phyloP scores from a whole-genome alignment of 2,329 filamentous ascomycete species.

The Cladobotryum protrusum region DNA sequence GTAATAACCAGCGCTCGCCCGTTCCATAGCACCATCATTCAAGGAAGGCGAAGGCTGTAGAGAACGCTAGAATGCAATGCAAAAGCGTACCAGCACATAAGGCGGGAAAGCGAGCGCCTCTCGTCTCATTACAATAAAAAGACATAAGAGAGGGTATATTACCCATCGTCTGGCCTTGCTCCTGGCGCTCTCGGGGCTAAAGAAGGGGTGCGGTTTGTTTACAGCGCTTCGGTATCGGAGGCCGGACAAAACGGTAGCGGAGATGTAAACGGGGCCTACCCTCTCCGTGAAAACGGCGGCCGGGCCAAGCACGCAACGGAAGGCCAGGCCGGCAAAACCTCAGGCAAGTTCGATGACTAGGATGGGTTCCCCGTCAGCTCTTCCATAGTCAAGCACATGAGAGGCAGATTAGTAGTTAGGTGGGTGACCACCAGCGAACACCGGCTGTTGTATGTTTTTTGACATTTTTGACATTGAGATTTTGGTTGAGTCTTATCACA shows the following conservation, averaged over 20 bases:
- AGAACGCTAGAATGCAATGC: not conserved
- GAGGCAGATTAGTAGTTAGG: too few species aligned
- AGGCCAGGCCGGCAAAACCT: conserved; percentile 1
- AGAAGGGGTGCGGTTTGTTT: not conserved
- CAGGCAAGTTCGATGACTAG: not conserved
- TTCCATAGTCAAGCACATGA: too few species aligned
- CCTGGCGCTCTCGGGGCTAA: not conserved
- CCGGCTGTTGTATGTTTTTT: too few species aligned
- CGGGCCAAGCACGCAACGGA: not conserved
- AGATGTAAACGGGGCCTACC: not conserved
- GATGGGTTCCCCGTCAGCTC: not conserved
- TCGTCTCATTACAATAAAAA: conserved; percentile 1
- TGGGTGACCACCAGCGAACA: too few species aligned
- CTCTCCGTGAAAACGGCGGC: conserved; percentile 2
- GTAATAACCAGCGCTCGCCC: not conserved
- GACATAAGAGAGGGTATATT: not conserved
- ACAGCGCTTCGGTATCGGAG: conserved; percentile 3
- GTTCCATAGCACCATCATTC: not conserved
- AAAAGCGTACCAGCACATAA: not conserved
- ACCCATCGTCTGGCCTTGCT: not conserved
- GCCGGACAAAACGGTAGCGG: conserved; percentile 4
- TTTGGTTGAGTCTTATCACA: too few species aligned
- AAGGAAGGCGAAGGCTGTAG: not conserved
- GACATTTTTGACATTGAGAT: too few species aligned
- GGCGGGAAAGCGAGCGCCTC: conserved; percentile 1